Conservation (phyloP, 1,139 yeast species). For the Kodamaea sp. region DNA sequence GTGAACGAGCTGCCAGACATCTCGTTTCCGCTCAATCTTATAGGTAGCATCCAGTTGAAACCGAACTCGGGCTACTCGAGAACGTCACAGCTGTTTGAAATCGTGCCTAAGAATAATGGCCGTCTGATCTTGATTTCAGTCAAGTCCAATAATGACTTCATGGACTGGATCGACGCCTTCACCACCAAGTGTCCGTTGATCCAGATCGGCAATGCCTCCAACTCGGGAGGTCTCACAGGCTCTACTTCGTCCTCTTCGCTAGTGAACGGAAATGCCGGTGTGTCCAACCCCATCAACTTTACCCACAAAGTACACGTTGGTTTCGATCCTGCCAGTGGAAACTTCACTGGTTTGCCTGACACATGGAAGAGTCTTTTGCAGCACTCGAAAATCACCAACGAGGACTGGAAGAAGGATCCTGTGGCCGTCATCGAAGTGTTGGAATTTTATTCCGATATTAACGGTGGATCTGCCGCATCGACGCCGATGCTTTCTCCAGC, state of each 20-base stretch:
- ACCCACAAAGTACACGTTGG: conserved; percentile 67
- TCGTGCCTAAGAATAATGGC: conserved; percentile 59
- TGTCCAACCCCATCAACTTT: conserved; percentile 77
- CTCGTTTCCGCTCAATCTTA: conserved; percentile 42
- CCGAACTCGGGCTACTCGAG: conserved; percentile 46
- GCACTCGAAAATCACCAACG: conserved; percentile 77
- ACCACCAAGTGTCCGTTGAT: conserved; percentile 79
- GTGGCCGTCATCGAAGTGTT: conserved; percentile 89
- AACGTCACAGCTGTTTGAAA: conserved; percentile 72
- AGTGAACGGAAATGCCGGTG: conserved; percentile 55
- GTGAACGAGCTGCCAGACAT: conserved; percentile 35
- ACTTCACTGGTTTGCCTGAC: conserved; percentile 75
- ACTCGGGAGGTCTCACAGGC: conserved; percentile 5
- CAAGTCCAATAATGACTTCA: conserved; percentile 76
- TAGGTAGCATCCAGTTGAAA: conserved; percentile 40
- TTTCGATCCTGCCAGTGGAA: conserved; percentile 71
- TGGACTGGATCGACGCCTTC: conserved; percentile 91
- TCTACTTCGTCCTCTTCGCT: conserved; percentile 16
- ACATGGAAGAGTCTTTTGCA: conserved; percentile 75
- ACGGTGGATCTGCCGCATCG: conserved; percentile 33
- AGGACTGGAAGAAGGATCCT: conserved; percentile 82
- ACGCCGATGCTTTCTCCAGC: conserved; percentile 33
- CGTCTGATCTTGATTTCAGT: conserved; percentile 75
- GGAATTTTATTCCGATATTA: conserved; percentile 69
- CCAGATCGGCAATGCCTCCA: conserved; percentile 31